A percentile compares a stretch with the other conserved stretches of the same genome.
Evolutionary conservation across 179 eudicot genomes (phyloP).

Genomic region (Carnegiea gigantea): DNA sequence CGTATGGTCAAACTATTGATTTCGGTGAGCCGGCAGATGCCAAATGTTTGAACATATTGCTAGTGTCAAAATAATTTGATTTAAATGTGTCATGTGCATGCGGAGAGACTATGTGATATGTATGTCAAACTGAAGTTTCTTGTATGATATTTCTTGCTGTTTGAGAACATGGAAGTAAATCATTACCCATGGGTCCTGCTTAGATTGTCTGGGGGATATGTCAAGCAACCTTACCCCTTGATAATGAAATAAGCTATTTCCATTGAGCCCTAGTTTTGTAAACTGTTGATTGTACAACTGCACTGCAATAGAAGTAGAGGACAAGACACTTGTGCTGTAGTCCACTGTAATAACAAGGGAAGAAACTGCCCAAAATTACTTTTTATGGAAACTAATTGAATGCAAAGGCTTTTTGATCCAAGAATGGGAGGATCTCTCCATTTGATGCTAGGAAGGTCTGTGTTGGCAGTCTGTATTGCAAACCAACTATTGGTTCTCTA

Average conservation of each 20-base stretch:
- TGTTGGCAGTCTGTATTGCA: not conserved
- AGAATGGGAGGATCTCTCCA: not conserved
- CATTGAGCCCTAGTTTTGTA: too few species aligned
- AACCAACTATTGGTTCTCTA: not conserved
- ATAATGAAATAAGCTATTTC: too few species aligned
- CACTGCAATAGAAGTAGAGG: too few species aligned
- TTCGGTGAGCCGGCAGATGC: not conserved
- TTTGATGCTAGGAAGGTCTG: not conserved
- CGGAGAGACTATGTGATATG: not conserved
- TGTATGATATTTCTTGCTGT: not conserved
- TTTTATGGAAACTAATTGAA: too few species aligned
- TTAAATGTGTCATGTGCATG: not conserved
- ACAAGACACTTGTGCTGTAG: too few species aligned
- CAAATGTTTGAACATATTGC: not conserved
- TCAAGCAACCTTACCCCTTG: too few species aligned
- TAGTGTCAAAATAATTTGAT: not conserved
- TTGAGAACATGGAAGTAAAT: not conserved
- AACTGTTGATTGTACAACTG: too few species aligned
- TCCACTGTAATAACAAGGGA: too few species aligned
- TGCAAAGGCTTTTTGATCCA: too few species aligned
- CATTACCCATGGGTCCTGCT: not conserved
- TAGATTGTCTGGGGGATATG: not conserved
- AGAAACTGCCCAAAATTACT: too few species aligned
- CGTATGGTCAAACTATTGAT: not conserved
- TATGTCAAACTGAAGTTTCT: not conserved